These are phyloP conservation scores for Hypoxylon rubiginosum DNA, from an alignment of 2,329 filamentous ascomycete species.

Conservation along the genomic window DNA sequence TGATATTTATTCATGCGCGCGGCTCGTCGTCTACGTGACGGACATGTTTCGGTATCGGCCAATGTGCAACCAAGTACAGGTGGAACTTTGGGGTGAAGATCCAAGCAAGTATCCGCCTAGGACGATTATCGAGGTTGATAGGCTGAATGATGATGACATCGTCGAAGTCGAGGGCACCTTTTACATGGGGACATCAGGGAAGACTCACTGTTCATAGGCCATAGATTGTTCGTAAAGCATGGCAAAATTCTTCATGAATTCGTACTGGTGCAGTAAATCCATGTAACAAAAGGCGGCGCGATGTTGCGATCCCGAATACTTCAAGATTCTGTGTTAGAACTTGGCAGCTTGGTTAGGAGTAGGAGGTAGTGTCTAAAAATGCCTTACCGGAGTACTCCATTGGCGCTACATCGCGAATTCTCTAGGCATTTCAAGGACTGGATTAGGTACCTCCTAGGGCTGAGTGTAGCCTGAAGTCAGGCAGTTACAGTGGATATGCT, in stretches of 20 bases:
- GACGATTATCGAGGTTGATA: conserved; percentile 52
- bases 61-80: conserved; percentile 51
- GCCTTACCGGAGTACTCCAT: conserved; percentile 43
- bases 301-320: no score
- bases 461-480: no score
- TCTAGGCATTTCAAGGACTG: conserved; percentile 35
- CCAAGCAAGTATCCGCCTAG: conserved; percentile 49
- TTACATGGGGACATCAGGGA: conserved; percentile 9
- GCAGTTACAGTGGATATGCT: no score
- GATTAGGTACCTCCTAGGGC: no score
- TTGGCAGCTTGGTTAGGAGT: no score
- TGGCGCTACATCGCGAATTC: conserved; percentile 40
- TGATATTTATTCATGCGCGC: conserved; percentile 40
- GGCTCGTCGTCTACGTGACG: conserved; percentile 51
- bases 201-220: conserved; percentile 50
- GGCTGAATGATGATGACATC: conserved; percentile 53
- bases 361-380: no score
- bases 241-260: neutral
- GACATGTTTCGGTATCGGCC: conserved; percentile 54
- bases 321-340: no score
- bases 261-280: neutral
- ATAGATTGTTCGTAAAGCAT: conserved; percentile 53
- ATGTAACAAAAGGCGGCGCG: neutral
- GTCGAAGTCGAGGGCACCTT: conserved; percentile 53
- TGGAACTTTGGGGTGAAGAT: conserved; percentile 51